A percentile compares a stretch with the other conserved stretches of the same genome.
phyloP scores from a whole-genome alignment of 2,329 filamentous ascomycete genomes.

The Emergomyces orientalis region DNA sequence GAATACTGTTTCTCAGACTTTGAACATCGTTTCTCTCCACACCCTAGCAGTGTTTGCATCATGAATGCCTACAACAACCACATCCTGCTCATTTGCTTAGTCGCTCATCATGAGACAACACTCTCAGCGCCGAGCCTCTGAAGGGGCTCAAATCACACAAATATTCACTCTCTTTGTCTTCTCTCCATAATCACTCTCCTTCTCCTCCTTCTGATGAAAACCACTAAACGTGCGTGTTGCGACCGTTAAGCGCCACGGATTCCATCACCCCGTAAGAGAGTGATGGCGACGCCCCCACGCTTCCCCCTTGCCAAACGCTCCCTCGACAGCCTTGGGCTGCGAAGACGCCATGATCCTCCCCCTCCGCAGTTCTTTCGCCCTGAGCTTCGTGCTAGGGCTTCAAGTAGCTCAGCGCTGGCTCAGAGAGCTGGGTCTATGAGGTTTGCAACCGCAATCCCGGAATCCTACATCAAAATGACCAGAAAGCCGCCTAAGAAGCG shows the following conservation, averaged over 20 bases:
- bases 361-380: not conserved
- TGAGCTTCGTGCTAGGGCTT: not conserved
- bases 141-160: not conserved
- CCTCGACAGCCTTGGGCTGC: conserved; percentile 3
- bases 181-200: no score
- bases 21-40: not conserved
- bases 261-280: not conserved
- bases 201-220: not conserved
- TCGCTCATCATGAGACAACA: not conserved
- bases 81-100: not conserved
- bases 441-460: not conserved
- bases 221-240: not conserved
- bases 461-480: not conserved
- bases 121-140: not conserved
- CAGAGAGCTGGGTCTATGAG: not conserved
- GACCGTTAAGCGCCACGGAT: not conserved
- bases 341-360: not conserved
- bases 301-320: conserved; percentile 1
- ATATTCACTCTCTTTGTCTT: not conserved
- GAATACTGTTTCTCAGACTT: not conserved
- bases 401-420: not conserved
- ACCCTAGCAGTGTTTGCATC: not conserved
- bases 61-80: not conserved
- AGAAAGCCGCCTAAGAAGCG: not conserved
- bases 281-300: not conserved